Evolutionary conservation across 257 asterid genomes (phyloP).

Genomic region (Ophiorrhiza pumila): DNA sequence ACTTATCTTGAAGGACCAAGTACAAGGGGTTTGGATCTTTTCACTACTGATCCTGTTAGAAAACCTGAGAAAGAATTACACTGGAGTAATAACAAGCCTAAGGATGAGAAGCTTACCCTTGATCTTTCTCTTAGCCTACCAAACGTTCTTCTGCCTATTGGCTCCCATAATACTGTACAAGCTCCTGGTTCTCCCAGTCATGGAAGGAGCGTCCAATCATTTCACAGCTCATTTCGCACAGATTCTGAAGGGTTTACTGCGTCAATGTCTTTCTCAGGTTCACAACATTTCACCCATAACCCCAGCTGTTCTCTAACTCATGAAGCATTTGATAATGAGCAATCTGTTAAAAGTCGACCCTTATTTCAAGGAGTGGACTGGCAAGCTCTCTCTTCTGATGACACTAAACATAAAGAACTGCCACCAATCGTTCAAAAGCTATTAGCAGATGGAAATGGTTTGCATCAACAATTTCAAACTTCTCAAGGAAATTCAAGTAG

Average conservation of each 20-base stretch:
- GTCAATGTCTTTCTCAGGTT: conserved; percentile 92
- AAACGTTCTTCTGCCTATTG: conserved; percentile 75
- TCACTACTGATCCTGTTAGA: conserved; percentile 69
- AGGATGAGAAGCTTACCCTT: conserved; percentile 82
- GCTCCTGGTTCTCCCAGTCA: conserved; percentile 88
- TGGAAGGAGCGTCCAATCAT: conserved; percentile 80
- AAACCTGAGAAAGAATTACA: conserved; percentile 57
- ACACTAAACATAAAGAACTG: conserved; percentile 57
- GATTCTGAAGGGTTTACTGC: conserved; percentile 86
- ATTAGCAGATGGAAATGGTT: conserved; percentile 48
- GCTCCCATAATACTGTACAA: conserved; percentile 47
- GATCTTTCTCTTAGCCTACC: conserved; percentile 99
- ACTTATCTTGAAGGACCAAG: conserved; percentile 68
- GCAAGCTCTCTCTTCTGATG: conserved; percentile 82
- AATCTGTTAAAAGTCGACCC: conserved; percentile 91
- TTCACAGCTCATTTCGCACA: conserved; percentile 75
- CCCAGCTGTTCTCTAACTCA: conserved; percentile 94
- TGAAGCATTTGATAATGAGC: conserved; percentile 67
- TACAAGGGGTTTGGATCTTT: conserved; percentile 68
- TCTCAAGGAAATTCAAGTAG: conserved; percentile 57
- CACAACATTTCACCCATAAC: conserved; percentile 92
- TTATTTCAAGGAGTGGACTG: conserved; percentile 94
- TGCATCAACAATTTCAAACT: conserved; percentile 48
- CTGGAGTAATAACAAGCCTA: conserved; percentile 40
- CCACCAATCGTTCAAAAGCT: conserved; percentile 49